phyloP scores from a whole-genome alignment of 306 rosid species.

The Cicer chorassanicum region DNA sequence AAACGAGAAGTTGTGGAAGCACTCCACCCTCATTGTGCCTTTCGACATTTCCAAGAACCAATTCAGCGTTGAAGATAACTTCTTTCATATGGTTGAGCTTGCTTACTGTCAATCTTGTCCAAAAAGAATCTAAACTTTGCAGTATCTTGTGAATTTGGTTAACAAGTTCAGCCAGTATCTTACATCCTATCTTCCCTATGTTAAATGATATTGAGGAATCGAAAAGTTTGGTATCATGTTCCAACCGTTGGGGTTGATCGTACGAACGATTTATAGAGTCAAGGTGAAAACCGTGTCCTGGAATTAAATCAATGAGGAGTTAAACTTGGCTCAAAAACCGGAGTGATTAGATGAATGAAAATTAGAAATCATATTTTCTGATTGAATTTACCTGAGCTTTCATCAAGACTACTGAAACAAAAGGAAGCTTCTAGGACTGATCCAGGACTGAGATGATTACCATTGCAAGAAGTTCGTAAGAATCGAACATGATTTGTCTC shows the following conservation, averaged over 20 bases:
- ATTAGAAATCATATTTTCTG: background rate
- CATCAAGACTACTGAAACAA: conserved; percentile 80
- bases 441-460: conserved; percentile 73
- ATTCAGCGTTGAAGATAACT: conserved; percentile 63
- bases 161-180: conserved; percentile 45
- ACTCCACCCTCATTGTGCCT: conserved; percentile 31
- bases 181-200: conserved; percentile 42
- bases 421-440: conserved; percentile 83
- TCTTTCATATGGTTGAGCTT: conserved; percentile 58
- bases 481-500: conserved; percentile 42
- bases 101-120: conserved; percentile 51
- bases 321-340: too few species aligned
- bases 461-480: conserved; percentile 43
- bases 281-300: conserved; percentile 55
- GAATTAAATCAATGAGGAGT: background rate
- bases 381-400: conserved; percentile 64
- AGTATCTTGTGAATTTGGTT: conserved; percentile 48
- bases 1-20: conserved; percentile 45
- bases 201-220: conserved; percentile 62
- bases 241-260: conserved; percentile 47
- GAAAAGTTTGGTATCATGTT: conserved; percentile 45
- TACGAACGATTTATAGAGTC: conserved; percentile 50
- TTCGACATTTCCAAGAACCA: conserved; percentile 55
- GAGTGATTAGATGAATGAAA: background rate
- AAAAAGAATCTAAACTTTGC: conserved; percentile 44